Evolutionary conservation across 164 flowering plant genomes (phyloP).

Genomic region (grape (Vitis vinifera)): ASM3070453v1 NC_081809.1:5182501-5183000

Average conservation of each 20-base stretch:
- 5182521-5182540: background rate
- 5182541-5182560: slow-evolving; percentile 16
- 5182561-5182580: background rate
- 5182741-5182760: slow-evolving; percentile 22
- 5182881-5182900: too few relatives aligned
- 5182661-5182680: slow-evolving; percentile 1
- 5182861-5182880: too few relatives aligned
- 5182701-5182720: slow-evolving; percentile 29
- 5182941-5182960: too few relatives aligned
- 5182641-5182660: slow-evolving; percentile 14
- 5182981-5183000: too few relatives aligned
- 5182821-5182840: too few relatives aligned
- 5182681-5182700: slow-evolving; percentile 22
- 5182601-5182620: slow-evolving; percentile 10
- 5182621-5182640: slow-evolving; percentile 15
- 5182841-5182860: too few relatives aligned
- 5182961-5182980: too few relatives aligned
- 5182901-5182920: too few relatives aligned
- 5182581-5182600: slow-evolving; percentile 4
- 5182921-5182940: too few relatives aligned
- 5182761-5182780: too few relatives aligned
- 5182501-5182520: slow-evolving; percentile 5
- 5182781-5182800: too few relatives aligned
- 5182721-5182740: slow-evolving; percentile 23
- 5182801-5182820: too few relatives aligned